Conservation (phyloP, 148 eudicot genomes). For the Euryodendron excelsum region DNA sequence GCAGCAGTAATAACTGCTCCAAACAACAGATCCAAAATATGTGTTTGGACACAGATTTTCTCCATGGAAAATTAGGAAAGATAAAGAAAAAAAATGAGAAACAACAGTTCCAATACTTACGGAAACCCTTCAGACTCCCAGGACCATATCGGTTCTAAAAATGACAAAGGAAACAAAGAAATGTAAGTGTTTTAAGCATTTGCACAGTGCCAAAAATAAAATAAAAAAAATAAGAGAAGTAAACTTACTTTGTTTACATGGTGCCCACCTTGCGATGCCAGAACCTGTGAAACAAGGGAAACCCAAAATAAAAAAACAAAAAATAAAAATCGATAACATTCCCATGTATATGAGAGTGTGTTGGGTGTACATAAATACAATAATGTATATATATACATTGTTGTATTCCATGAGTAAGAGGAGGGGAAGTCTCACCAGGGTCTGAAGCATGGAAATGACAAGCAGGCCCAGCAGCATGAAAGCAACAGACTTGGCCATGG, state of each 20-base stretch:
- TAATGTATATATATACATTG: not conserved
- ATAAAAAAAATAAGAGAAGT: not conserved
- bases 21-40: no score
- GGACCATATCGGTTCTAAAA: constrained; percentile 38
- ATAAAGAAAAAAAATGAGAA: not conserved
- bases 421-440: constrained; percentile 12
- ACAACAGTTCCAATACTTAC: constrained; percentile 25
- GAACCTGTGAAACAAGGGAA: constrained; percentile 10
- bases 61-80: no score
- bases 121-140: constrained; percentile 40
- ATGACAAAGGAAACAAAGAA: not conserved
- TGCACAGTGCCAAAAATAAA: not conserved
- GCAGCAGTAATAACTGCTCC: no score
- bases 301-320: not conserved
- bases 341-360: not conserved
- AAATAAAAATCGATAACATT: not conserved
- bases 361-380: not conserved
- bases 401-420: not conserved
- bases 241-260: constrained; percentile 14
- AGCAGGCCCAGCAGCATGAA: constrained; percentile 34
- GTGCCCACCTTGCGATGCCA: constrained; percentile 24
- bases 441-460: constrained; percentile 42
- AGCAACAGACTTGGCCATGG: constrained; percentile 40
- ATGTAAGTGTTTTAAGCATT: not conserved
- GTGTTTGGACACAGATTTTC: no score